These are phyloP conservation scores for Tribonema minus DNA, from an alignment of 108 stramenopile species.

Conservation along the genomic window DNA sequence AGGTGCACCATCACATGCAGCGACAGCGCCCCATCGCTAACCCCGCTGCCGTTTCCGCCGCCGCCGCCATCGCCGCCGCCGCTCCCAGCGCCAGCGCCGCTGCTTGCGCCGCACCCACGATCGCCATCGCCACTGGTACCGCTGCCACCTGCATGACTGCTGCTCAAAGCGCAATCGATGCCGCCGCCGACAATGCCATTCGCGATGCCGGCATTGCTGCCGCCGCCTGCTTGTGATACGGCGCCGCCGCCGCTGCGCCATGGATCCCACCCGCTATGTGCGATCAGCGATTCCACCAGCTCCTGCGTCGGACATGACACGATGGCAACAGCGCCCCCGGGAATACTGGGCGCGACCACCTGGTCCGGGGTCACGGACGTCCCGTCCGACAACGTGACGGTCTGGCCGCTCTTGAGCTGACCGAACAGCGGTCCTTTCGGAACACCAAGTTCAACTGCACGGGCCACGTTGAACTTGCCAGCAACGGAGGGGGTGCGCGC, in stretches of 20 bases:
- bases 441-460: conserved; percentile 10
- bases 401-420: conserved; percentile 26
- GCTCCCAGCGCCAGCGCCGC: not conserved
- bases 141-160: no score
- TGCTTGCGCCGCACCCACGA: no score
- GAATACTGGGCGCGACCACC: conserved; percentile 5
- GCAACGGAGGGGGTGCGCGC: conserved; percentile 11
- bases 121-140: no score
- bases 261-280: conserved; percentile 3
- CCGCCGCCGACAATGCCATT: no score
- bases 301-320: conserved; percentile 21
- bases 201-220: no score
- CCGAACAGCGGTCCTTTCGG: conserved; percentile 30
- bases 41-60: not conserved
- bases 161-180: no score
- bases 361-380: not conserved
- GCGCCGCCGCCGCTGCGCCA: not conserved
- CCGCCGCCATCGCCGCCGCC: not conserved
- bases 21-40: not conserved
- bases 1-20: conserved; percentile 11
- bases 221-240: not conserved
- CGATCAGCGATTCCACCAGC: conserved; percentile 6
- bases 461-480: conserved; percentile 29
- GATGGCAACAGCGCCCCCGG: conserved; percentile 6
- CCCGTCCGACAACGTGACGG: conserved; percentile 17